Evolutionary conservation across 441 rosid species (phyloP).

Genomic region (Macaranga tanarius): DNA sequence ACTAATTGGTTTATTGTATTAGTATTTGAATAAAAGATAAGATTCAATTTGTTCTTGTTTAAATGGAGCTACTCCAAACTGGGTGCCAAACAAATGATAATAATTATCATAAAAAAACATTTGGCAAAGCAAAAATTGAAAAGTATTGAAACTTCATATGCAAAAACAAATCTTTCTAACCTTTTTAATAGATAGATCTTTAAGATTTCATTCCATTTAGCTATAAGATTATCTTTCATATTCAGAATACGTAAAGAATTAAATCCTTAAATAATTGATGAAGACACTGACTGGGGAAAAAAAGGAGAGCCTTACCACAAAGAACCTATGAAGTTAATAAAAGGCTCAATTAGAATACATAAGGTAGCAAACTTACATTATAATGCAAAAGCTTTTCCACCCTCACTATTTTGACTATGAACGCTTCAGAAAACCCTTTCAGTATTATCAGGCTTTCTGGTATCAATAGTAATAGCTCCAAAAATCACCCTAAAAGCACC

Average conservation of each 20-base stretch:
- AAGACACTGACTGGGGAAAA: conserved; percentile 45
- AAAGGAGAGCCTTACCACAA: conserved; percentile 9
- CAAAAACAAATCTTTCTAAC: conserved; percentile 37
- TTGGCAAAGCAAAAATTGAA: neutral
- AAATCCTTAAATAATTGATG: conserved; percentile 52
- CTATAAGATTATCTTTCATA: conserved; percentile 77
- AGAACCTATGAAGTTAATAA: neutral
- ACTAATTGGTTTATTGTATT: conserved; percentile 28
- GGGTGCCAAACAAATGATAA: conserved; percentile 26
- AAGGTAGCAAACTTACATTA: conserved; percentile 20
- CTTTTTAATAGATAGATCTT: conserved; percentile 73
- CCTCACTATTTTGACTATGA: conserved; percentile 43
- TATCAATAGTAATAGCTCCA: conserved; percentile 68
- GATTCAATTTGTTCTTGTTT: conserved; percentile 72
- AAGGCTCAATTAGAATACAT: neutral
- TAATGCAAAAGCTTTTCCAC: conserved; percentile 29
- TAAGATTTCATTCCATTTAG: conserved; percentile 78
- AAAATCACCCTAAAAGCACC: conserved; percentile 63
- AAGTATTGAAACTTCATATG: conserved; percentile 11
- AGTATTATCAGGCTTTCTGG: conserved; percentile 47
- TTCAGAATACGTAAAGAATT: conserved; percentile 71
- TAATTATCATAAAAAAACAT: conserved; percentile 12
- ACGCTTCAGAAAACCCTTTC: conserved; percentile 49
- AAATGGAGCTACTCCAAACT: conserved; percentile 89
- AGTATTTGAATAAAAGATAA: conserved; percentile 50